These are phyloP conservation scores for Schizosaccharomyces octosporus DNA, from an alignment of 805 yeast genomes.

Conservation along the genomic window DNA sequence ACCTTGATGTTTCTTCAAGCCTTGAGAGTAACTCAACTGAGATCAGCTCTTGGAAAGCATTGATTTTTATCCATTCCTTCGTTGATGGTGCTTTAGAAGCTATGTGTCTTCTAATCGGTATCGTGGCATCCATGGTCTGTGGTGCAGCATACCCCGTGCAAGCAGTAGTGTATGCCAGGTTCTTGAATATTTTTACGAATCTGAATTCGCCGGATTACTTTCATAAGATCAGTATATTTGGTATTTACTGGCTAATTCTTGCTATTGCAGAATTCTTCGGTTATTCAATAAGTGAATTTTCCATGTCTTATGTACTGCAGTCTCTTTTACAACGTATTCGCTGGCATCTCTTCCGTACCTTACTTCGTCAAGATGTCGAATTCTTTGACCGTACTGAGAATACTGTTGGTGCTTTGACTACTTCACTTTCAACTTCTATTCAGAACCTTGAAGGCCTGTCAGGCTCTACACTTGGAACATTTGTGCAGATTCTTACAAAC, in stretches of 20 bases:
- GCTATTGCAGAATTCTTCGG: constrained; percentile 5
- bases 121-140: constrained; percentile 4
- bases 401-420: constrained; percentile 11
- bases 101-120: constrained; percentile 6
- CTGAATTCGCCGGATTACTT: constrained; percentile 14
- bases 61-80: background rate
- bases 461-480: constrained; percentile 12
- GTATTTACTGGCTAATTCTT: constrained; percentile 5
- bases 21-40: background rate
- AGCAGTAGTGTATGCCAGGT: constrained; percentile 17
- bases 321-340: constrained; percentile 10
- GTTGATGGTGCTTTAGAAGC: constrained; percentile 4
- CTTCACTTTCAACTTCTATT: constrained; percentile 12
- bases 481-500: constrained; percentile 14
- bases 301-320: constrained; percentile 5
- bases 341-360: constrained; percentile 7
- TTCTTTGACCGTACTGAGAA: constrained; percentile 12
- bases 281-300: constrained; percentile 4
- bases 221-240: background rate
- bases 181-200: constrained; percentile 13
- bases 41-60: background rate
- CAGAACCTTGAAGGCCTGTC: constrained; percentile 11
- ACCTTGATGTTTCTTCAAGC: background rate
- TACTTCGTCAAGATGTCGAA: constrained; percentile 12
- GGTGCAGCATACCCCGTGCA: constrained; percentile 11